A percentile compares a stretch with the other conserved stretches of the same genome.
phyloP scores from a whole-genome alignment of 2,329 filamentous ascomycete species.

The Apiospora pterosperma region DNA sequence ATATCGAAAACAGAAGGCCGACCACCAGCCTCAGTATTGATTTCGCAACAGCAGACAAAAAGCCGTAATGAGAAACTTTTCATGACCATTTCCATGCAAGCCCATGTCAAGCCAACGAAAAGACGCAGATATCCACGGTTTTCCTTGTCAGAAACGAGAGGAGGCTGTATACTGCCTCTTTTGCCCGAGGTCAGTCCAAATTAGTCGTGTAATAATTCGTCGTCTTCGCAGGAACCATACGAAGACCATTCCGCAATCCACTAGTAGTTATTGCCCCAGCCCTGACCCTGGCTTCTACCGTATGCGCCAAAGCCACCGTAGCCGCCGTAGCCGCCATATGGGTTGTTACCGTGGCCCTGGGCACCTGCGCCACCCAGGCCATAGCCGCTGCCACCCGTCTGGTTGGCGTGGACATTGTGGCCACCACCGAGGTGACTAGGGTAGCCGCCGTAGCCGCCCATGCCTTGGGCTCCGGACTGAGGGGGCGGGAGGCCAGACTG shows the following conservation, averaged over 20 bases:
- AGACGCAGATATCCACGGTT: slow-evolving; percentile 2
- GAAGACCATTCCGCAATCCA: neutral
- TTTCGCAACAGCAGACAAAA: slow-evolving; percentile 6
- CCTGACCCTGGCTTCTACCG: slow-evolving; percentile 41
- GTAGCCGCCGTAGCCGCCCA: slow-evolving; percentile 54
- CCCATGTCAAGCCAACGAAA: slow-evolving; percentile 9
- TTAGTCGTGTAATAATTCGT: slow-evolving; percentile 2
- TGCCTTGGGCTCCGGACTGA: slow-evolving; percentile 50
- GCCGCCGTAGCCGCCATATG: slow-evolving; percentile 46
- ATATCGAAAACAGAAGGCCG: slow-evolving; percentile 1
- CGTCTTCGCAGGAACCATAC: neutral
- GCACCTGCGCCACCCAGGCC: slow-evolving; percentile 48
- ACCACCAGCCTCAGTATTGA: neutral
- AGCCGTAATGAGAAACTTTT: slow-evolving; percentile 6
- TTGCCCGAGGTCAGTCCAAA: neutral
- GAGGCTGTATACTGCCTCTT: neutral
- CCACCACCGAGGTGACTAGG: slow-evolving; percentile 51
- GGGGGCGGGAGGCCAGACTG: slow-evolving; percentile 53
- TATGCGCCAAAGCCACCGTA: slow-evolving; percentile 48
- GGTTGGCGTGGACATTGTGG: slow-evolving; percentile 50
- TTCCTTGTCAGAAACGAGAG: slow-evolving; percentile 2
- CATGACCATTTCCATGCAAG: slow-evolving; percentile 4
- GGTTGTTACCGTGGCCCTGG: slow-evolving; percentile 49
- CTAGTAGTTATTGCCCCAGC: slow-evolving; percentile 18
- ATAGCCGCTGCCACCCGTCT: slow-evolving; percentile 43